A percentile compares a stretch with the other conserved stretches of the same genome.
Conservation (phyloP, 441 rosid species). For the Brassica balearica region DNA sequence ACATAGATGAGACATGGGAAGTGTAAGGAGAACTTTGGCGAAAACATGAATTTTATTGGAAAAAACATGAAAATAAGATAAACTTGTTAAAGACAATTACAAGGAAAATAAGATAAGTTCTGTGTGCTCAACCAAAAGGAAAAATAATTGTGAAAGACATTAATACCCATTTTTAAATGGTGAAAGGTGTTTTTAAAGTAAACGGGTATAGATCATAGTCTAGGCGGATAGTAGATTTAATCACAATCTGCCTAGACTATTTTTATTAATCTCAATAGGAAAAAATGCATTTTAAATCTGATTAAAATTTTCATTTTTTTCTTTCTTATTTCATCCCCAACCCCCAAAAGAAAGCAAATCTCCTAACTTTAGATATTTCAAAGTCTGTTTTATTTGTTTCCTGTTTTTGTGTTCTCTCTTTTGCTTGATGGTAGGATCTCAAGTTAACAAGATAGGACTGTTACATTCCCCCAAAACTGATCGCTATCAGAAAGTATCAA, state of each 20-base stretch:
- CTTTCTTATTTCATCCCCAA: neutral
- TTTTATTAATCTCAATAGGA: too few relatives aligned
- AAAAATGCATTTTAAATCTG: neutral
- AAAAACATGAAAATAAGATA: neutral
- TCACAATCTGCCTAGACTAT: too few relatives aligned
- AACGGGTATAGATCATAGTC: too few relatives aligned
- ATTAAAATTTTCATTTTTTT: neutral
- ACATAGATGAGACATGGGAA: neutral
- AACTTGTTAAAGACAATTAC: neutral
- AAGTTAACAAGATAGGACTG: constrained; percentile 57
- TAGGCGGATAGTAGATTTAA: too few relatives aligned
- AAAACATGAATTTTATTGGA: neutral
- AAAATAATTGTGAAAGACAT: too few relatives aligned
- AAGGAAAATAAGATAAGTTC: neutral
- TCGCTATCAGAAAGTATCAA: constrained; percentile 45
- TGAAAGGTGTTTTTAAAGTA: too few relatives aligned
- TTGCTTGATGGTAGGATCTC: constrained; percentile 69
- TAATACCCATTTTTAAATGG: too few relatives aligned
- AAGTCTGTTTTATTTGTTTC: constrained; percentile 47
- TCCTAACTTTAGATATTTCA: constrained; percentile 48
- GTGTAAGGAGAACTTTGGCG: neutral
- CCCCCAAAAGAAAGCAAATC: constrained; percentile 40
- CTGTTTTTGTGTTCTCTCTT: constrained; percentile 35
- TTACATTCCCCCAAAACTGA: constrained; percentile 55
- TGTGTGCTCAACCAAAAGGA: too few relatives aligned